These are phyloP conservation scores for Neurospora terricola DNA, from an alignment of 495 filamentous ascomycete species.

Conservation along the genomic window DNA sequence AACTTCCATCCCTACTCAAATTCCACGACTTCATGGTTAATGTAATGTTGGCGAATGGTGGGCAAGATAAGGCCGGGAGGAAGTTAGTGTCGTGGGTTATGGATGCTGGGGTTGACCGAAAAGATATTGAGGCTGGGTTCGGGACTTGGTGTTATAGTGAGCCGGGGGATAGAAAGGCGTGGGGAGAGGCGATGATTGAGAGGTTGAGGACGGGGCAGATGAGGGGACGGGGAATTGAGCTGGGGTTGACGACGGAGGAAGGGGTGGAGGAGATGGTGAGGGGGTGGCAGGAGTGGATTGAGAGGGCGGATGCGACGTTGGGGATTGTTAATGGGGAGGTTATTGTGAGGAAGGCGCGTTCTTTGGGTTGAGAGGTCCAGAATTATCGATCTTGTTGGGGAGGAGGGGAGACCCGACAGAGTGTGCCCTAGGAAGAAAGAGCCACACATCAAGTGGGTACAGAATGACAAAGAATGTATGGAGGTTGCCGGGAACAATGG, in stretches of 20 bases:
- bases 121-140: constrained; percentile 24
- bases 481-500: background rate
- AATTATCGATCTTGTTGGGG: too few species aligned
- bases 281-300: constrained; percentile 33
- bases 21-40: constrained; percentile 24
- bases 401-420: too few species aligned
- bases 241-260: constrained; percentile 21
- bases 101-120: constrained; percentile 27
- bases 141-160: constrained; percentile 29
- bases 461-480: too few species aligned
- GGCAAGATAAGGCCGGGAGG: constrained; percentile 23
- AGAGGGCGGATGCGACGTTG: constrained; percentile 24
- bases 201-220: constrained; percentile 18
- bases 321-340: constrained; percentile 35
- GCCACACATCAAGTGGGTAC: too few species aligned
- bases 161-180: constrained; percentile 26
- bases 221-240: constrained; percentile 22
- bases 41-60: constrained; percentile 20
- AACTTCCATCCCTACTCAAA: constrained; percentile 20
- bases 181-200: constrained; percentile 26
- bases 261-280: constrained; percentile 32
- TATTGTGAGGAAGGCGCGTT: constrained; percentile 18
- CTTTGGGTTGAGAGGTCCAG: too few species aligned
- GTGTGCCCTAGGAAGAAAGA: too few species aligned
- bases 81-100: constrained; percentile 34